Evolutionary conservation across 2,329 filamentous ascomycete genomes (phyloP).

Genomic region (Trichophaea hybrida): DNA sequence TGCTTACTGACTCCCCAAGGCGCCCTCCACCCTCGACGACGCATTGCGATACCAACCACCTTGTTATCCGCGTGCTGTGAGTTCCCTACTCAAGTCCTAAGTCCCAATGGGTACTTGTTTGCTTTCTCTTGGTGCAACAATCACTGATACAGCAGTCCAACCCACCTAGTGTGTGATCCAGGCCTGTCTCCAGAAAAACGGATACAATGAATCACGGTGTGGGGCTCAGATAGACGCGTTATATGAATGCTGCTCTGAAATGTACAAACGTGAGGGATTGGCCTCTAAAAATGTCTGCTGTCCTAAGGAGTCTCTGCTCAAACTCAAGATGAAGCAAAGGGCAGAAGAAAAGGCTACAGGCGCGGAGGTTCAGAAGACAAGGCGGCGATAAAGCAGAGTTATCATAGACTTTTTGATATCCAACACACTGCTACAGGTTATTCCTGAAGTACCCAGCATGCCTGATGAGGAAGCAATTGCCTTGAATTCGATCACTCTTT

Average conservation of each 20-base stretch:
- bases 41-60: conserved; percentile 62
- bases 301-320: conserved; percentile 64
- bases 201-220: conserved; percentile 76
- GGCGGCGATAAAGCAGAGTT: conserved; percentile 1
- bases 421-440: no score
- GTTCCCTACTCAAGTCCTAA: conserved; percentile 30
- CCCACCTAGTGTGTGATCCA: conserved; percentile 16
- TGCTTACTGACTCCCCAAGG: neutral
- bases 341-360: conserved; percentile 31
- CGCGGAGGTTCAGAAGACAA: conserved; percentile 9
- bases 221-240: conserved; percentile 63
- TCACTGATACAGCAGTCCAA: conserved; percentile 8
- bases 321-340: conserved; percentile 72
- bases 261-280: conserved; percentile 69
- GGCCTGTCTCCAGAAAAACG: conserved; percentile 76
- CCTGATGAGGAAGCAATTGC: no score
- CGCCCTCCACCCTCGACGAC: conserved; percentile 42
- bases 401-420: no score
- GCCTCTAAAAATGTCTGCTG: conserved; percentile 60
- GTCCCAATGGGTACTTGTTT: neutral
- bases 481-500: no score
- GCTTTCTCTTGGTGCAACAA: conserved; percentile 12
- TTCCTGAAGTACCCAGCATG: no score
- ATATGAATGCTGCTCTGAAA: conserved; percentile 83
- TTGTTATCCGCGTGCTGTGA: conserved; percentile 70